phyloP scores from a whole-genome alignment of 2,329 filamentous ascomycete genomes.

The Fusarium scirpi region DNA sequence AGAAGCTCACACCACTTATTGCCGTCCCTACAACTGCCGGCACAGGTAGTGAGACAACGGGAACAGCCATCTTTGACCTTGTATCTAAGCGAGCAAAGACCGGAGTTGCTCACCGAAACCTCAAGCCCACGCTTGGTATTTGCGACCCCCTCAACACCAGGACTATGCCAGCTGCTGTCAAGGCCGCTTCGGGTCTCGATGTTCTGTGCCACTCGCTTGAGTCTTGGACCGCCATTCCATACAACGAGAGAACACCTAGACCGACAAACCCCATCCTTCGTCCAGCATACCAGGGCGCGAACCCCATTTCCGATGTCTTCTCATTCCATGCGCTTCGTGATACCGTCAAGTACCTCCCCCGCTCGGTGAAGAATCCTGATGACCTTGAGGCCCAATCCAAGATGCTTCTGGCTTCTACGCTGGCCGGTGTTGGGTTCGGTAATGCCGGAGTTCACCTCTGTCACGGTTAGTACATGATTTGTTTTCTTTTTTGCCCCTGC shows the following conservation, averaged over 20 bases:
- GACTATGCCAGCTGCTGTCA: conserved; percentile 95
- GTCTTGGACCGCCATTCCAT: conserved; percentile 98
- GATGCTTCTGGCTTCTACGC: conserved; percentile 94
- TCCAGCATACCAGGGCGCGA: conserved; percentile 96
- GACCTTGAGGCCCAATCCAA: conserved; percentile 93
- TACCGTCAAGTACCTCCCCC: conserved; percentile 92
- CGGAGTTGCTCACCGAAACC: conserved; percentile 91
- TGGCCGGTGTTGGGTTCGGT: conserved; percentile 96
- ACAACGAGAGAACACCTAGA: conserved; percentile 83
- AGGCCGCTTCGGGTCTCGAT: conserved; percentile 90
- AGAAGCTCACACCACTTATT: conserved; percentile 79
- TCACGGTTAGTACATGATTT: conserved; percentile 60
- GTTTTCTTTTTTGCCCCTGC: conserved; percentile 2
- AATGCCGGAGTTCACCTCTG: conserved; percentile 93
- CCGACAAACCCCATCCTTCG: conserved; percentile 90
- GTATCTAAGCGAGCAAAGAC: conserved; percentile 93
- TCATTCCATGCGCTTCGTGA: conserved; percentile 84
- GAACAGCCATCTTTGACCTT: conserved; percentile 97
- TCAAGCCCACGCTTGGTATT: conserved; percentile 95
- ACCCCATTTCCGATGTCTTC: conserved; percentile 98
- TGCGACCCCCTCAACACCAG: conserved; percentile 88
- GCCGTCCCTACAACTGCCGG: conserved; percentile 87
- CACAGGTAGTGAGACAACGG: conserved; percentile 93
- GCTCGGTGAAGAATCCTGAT: conserved; percentile 87
- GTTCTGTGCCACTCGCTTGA: conserved; percentile 96